phyloP scores from a whole-genome alignment of 2,329 filamentous ascomycete species.

The Neopestalotiopsis sp. region DNA sequence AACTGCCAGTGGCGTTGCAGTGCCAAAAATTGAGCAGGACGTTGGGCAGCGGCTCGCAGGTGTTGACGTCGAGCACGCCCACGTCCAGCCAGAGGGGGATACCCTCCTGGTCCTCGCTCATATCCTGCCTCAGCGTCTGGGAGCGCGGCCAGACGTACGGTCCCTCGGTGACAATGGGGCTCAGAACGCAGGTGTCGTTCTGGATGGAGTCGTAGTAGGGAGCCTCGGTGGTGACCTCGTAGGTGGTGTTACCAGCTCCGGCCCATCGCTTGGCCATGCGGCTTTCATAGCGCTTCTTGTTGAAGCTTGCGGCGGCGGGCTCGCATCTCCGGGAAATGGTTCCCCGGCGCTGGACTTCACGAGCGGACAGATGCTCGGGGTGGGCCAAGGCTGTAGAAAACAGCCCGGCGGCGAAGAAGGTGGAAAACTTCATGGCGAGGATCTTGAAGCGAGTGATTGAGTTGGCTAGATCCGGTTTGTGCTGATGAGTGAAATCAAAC shows the following conservation, averaged over 20 bases:
- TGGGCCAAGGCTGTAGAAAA: background rate
- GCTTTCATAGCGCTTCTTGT: constrained; percentile 26
- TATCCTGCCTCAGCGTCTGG: constrained; percentile 42
- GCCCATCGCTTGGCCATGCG: constrained; percentile 20
- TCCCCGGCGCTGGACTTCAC: constrained; percentile 20
- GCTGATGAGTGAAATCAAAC: background rate
- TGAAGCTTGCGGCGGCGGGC: constrained; percentile 26
- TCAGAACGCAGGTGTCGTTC: constrained; percentile 48
- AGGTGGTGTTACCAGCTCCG: constrained; percentile 24
- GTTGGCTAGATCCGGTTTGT: background rate
- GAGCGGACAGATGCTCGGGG: background rate
- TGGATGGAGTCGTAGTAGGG: constrained; percentile 41
- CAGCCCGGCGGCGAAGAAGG: background rate
- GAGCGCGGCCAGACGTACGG: constrained; percentile 52
- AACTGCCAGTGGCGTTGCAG: constrained; percentile 51
- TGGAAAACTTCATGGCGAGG: background rate
- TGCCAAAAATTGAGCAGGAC: constrained; percentile 51
- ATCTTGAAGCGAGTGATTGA: background rate
- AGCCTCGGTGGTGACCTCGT: constrained; percentile 28
- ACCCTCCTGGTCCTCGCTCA: constrained; percentile 45
- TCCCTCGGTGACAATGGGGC: constrained; percentile 48
- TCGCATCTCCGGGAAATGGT: constrained; percentile 31
- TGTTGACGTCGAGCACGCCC: constrained; percentile 51
- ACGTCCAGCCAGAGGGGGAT: constrained; percentile 49
- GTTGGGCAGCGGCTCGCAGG: constrained; percentile 42